A percentile compares a stretch with the other conserved stretches of the same genome.
Evolutionary conservation across 2,329 filamentous ascomycete genomes (phyloP).

Genomic region (Aureobasidium zeae): DNA sequence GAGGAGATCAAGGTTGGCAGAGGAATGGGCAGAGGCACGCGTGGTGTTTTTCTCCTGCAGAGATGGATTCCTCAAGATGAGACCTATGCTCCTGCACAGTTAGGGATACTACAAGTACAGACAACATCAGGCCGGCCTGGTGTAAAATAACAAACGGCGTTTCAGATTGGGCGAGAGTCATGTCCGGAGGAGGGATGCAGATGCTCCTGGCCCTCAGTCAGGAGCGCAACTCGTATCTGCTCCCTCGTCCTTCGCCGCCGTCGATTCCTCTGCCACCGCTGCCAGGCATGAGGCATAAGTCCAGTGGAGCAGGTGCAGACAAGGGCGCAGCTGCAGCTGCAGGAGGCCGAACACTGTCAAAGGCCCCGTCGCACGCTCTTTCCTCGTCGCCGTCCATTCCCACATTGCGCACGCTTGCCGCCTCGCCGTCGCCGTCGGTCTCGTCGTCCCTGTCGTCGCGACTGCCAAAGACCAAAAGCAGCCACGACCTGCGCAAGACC

Average conservation of each 20-base stretch:
- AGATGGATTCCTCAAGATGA: no score
- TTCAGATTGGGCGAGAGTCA: neutral
- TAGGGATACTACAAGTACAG: no score
- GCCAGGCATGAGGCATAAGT: conserved; percentile 11
- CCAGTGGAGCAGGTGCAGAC: neutral
- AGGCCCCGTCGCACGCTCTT: conserved; percentile 17
- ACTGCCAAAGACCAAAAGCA: conserved; percentile 30
- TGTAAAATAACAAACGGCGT: neutral
- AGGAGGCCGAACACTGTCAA: no score
- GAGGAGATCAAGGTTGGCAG: neutral
- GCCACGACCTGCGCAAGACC: conserved; percentile 71
- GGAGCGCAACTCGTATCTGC: neutral
- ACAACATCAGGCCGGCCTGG: no score
- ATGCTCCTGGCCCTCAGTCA: conserved; percentile 1
- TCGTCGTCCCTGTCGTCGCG: conserved; percentile 17
- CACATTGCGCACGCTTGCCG: conserved; percentile 41
- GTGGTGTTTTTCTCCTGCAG: neutral
- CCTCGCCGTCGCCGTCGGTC: conserved; percentile 42
- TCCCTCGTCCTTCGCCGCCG: neutral
- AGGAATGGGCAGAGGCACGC: conserved; percentile 1
- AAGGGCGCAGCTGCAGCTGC: neutral
- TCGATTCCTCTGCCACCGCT: conserved; percentile 15
- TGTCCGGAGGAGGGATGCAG: conserved; percentile 9
- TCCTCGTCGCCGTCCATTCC: conserved; percentile 21
- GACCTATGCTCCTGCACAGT: no score